A percentile compares a stretch with the other conserved stretches of the same genome.
Evolutionary conservation across 169 alveolate genomes (phyloP).

Genomic region (Plasmodium malariae): DNA sequence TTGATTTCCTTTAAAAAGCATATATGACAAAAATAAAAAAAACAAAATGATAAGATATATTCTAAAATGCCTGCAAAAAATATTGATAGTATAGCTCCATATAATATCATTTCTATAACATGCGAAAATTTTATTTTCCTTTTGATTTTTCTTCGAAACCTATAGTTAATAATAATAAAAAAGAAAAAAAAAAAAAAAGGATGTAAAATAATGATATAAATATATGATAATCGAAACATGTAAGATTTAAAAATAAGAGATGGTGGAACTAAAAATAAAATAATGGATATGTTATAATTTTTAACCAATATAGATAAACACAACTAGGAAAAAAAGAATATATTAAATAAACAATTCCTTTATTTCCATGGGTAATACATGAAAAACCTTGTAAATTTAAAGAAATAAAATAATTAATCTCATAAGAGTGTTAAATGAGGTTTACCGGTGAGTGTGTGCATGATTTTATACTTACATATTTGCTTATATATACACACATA

Average conservation of each 20-base stretch:
- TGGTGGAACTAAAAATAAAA: background rate
- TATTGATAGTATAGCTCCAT: conserved; percentile 50
- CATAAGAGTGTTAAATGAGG: background rate
- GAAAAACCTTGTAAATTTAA: conserved; percentile 32
- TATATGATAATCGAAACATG: background rate
- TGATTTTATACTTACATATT: background rate
- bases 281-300: background rate
- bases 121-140: conserved; percentile 26
- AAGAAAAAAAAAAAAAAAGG: conserved; percentile 14
- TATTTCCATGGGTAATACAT: conserved; percentile 26
- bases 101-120: conserved; percentile 61
- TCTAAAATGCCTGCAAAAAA: conserved; percentile 49
- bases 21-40: conserved; percentile 35
- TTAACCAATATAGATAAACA: conserved; percentile 53
- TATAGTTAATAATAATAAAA: conserved; percentile 6
- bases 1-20: conserved; percentile 48
- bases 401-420: conserved; percentile 10
- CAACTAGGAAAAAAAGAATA: conserved; percentile 68
- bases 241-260: too few relatives aligned
- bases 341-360: conserved; percentile 48
- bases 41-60: conserved; percentile 35
- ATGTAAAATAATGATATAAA: background rate
- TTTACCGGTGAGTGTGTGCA: too few relatives aligned
- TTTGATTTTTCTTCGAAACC: conserved; percentile 47
- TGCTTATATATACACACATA: too few relatives aligned